Evolutionary conservation across 78 protist species (phyloP).

Genomic region (Dictyostelium brefeldianum): DNA sequence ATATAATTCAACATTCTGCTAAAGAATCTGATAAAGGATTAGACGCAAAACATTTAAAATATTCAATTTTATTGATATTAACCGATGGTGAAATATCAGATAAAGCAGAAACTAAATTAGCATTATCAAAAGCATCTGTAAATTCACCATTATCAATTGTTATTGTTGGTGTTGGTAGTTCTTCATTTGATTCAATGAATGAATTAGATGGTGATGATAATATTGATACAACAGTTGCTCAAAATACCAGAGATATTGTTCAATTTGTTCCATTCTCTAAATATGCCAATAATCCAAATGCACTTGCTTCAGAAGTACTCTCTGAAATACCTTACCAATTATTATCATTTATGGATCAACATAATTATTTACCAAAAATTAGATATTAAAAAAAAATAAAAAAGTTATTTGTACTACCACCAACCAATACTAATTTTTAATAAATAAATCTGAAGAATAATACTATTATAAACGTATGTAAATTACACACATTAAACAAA

Average conservation of each 20-base stretch:
- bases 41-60: constrained; percentile 36
- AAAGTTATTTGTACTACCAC: not conserved
- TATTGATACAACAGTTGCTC: too few species aligned
- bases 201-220: not conserved
- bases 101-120: constrained; percentile 75
- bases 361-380: constrained; percentile 12
- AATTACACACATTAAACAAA: too few species aligned
- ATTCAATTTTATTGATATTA: constrained; percentile 84
- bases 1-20: constrained; percentile 32
- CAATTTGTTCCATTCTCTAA: constrained; percentile 81
- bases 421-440: too few species aligned
- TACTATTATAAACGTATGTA: too few species aligned
- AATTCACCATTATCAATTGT: constrained; percentile 76
- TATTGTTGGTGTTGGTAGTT: constrained; percentile 19
- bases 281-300: not conserved
- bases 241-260: constrained; percentile 87
- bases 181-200: not conserved
- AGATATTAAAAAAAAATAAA: not conserved
- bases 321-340: constrained; percentile 80
- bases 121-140: constrained; percentile 62
- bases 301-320: constrained; percentile 60
- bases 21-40: too few species aligned
- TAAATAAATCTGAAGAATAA: too few species aligned
- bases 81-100: constrained; percentile 91
- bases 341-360: not conserved